Evolutionary conservation across 2,329 filamentous ascomycete species (phyloP), one percentile per base, ranked within the genome.

Genomic region (Paraphoma chrysanthemicola): DNA sequence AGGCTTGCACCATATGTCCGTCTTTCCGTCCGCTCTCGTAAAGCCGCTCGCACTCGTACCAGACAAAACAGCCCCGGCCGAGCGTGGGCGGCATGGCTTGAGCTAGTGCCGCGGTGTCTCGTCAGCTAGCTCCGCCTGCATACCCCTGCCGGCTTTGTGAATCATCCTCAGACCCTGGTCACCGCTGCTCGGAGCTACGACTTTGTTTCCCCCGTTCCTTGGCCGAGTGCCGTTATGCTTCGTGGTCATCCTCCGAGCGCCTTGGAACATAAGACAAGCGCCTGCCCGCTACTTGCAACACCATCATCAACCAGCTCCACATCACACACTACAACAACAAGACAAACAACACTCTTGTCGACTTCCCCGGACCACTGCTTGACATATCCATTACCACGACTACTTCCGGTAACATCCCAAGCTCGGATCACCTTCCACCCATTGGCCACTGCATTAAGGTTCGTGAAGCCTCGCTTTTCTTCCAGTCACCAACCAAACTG

Each of bases 401-500:
- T 56, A 43, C 47, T 11, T 57, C 43, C 57, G 44, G 50, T 29
- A 36, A 48, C 52, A 52, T 33, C 48, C 43, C 55, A 59, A 51
- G 65, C 70, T 73, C 72, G 70, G 62, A 73, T 70, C 72, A 69
- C 71, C 62, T 70, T 66, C 67, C 64, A 54, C 60, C 67, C 51
- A 74, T 71, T 73, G 72, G 72, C 63, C 65, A 28, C 62, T 64
- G 57, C 63, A 59, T 58, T 60, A 62, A 72, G 67, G 71, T 75
- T 69, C 51, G 70, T 72, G 58, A 63, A 61, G 57, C 67, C 66
- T 67, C 62, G 65, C 58, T 36, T 36, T 36, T 3, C 62, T 62
- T 62, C 68, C 69, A 72, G 67, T 73, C 67, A 70, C 54, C 23
- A 64, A 68, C 85, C 84, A 29, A 36, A 80, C 82, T 38, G 86